Base-by-base conservation (phyloP, 768 basidiomycete genomes). In the Mycena kentingensis region DNA sequence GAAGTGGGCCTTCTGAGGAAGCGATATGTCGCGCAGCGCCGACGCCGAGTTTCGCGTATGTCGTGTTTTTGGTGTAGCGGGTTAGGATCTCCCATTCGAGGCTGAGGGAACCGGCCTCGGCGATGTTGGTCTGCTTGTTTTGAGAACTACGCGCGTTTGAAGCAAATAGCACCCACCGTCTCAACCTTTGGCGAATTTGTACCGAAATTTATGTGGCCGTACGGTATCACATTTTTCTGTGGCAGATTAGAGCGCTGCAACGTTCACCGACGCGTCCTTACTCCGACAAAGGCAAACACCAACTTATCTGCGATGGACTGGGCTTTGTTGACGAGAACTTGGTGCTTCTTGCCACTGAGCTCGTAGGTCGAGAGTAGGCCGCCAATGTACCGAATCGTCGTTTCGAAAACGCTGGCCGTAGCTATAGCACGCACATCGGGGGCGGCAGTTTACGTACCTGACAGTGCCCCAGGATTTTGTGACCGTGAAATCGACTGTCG, bases 341-440 rank as follows among this genome's bases (percentile, higher is more conserved):
- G 62, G 37, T 78, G 64, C 26, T 75, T 51, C 46, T 70, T 45
- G 7, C 74, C 78, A 46, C 75, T 79, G 31, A 82, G 73, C 54
- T 82, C 77, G 56, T 77, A 82, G 5, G 79, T 73, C 47, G 71
- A 75, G 27, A 82, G 59, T 16, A 79, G 62, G 3, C 77, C 77
- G 2, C 71, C 81, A 18, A 82, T 64, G 37, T 75, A 78, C 42
- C 80, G 81, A 55, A 82, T 82, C 4, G 76, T 80, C 3, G 79
- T 78, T 62, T 82, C 81, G 60, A 82, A 82, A 13, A 81, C 58
- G 55, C 74, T 76, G 51, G 3, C 11, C 35, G 26, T 25, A 4
- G 1, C 19, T 29, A 38, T 34, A n/a, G n/a, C n/a, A n/a, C n/a
- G n/a, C n/a, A n/a, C n/a, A n/a, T 34, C 32, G n/a, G 32, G n/a